These are phyloP conservation scores for Penicillium nordicum DNA, from an alignment of 2,329 filamentous ascomycete species.

Conservation along the genomic window DNA sequence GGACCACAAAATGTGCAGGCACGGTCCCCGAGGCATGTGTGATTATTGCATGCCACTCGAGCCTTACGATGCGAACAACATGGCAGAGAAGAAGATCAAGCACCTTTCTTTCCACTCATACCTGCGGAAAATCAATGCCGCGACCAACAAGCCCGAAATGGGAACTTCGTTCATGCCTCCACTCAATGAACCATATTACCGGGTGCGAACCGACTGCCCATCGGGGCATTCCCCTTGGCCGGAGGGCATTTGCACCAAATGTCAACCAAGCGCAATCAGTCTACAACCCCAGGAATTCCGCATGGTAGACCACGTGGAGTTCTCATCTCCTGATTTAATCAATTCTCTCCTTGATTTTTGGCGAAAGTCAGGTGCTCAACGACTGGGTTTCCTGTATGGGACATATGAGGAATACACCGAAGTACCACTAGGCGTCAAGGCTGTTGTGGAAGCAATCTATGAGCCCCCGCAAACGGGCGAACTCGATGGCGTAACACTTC, in stretches of 20 bases:
- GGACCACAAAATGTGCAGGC: slow-evolving; percentile 85
- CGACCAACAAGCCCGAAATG: slow-evolving; percentile 92
- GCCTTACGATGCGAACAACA: slow-evolving; percentile 83
- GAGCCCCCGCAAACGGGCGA: slow-evolving; percentile 91
- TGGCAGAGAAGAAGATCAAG: slow-evolving; percentile 97
- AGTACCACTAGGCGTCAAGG: slow-evolving; percentile 90
- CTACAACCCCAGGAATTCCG: slow-evolving; percentile 90
- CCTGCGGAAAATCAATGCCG: slow-evolving; percentile 89
- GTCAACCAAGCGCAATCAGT: slow-evolving; percentile 94
- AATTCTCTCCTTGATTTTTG: slow-evolving; percentile 90
- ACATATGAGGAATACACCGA: slow-evolving; percentile 86
- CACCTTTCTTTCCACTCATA: slow-evolving; percentile 95
- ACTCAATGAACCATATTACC: slow-evolving; percentile 85
- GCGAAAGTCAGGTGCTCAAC: slow-evolving; percentile 78
- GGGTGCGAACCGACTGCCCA: slow-evolving; percentile 83
- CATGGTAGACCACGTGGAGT: slow-evolving; percentile 98
- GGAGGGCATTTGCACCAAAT: slow-evolving; percentile 96
- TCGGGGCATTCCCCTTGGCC: slow-evolving; percentile 92
- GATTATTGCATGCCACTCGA: slow-evolving; percentile 98
- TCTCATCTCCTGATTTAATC: slow-evolving; percentile 77
- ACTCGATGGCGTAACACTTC: slow-evolving; percentile 78
- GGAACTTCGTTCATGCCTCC: slow-evolving; percentile 95
- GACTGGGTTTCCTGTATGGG: slow-evolving; percentile 87
- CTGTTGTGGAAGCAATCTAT: slow-evolving; percentile 94
- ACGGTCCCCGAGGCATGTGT: slow-evolving; percentile 97